These are phyloP conservation scores for Carallia brachiata DNA, from an alignment of 345 rosid genomes.

Conservation along the genomic window DNA sequence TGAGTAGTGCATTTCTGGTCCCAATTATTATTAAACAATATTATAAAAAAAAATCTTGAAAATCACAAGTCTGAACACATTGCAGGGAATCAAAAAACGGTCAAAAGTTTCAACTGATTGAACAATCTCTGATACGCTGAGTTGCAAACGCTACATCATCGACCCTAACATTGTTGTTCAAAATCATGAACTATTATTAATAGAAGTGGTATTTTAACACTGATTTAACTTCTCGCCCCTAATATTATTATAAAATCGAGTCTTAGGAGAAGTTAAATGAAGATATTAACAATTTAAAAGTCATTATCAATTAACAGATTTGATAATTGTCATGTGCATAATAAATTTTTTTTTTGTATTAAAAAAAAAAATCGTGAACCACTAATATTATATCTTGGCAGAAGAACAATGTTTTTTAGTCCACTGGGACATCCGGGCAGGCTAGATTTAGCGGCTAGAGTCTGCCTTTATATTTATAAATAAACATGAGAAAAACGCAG, in stretches of 20 bases:
- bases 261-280: no score
- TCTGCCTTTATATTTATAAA: no score
- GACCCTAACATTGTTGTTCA: not conserved
- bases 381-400: not conserved
- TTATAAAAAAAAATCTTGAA: no score
- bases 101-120: conserved; percentile 18
- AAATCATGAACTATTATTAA: not conserved
- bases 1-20: no score
- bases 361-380: not conserved
- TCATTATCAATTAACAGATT: not conserved
- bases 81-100: not conserved
- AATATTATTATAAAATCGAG: no score
- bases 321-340: no score
- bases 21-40: no score
- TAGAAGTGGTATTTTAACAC: no score
- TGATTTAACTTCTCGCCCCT: no score
- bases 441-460: not conserved
- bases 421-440: not conserved
- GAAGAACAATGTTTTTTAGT: conserved; percentile 8
- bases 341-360: no score
- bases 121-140: conserved; percentile 3
- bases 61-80: no score
- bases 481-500: no score
- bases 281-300: not conserved
- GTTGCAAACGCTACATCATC: not conserved